Percentiles rank a stretch among this genome's conserved stretches.
Evolutionary conservation across 202 grass and related monocot species (phyloP).

Genomic region (Panicum virgatum): DNA sequence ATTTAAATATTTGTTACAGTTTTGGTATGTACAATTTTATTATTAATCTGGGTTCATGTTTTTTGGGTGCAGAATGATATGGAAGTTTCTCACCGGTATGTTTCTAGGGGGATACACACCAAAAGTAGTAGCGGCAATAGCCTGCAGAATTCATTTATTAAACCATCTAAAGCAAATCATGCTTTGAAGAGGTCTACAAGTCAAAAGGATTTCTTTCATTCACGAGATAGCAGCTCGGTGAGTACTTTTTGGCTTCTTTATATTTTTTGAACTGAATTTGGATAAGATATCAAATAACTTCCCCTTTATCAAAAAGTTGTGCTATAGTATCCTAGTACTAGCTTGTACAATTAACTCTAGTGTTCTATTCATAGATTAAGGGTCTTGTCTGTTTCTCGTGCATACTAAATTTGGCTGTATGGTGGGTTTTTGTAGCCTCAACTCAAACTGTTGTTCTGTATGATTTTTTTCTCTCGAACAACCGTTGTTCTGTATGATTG

Average conservation of each 20-base stretch:
- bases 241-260: conserved; percentile 25
- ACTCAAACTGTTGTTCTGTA: not conserved
- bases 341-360: not conserved
- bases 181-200: conserved; percentile 63
- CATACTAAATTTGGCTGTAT: not conserved
- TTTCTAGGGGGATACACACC: conserved; percentile 33
- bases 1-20: not conserved
- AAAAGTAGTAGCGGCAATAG: conserved; percentile 40
- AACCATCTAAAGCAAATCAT: conserved; percentile 53
- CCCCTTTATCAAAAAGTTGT: not conserved
- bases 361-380: conserved; percentile 7
- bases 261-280: conserved; percentile 7
- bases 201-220: conserved; percentile 71
- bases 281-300: not conserved
- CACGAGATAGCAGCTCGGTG: conserved; percentile 79
- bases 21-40: not conserved
- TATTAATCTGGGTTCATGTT: conserved; percentile 32
- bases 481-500: no score
- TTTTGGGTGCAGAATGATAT: conserved; percentile 56
- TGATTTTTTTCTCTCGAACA: no score
- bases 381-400: not conserved
- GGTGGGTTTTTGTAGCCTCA: not conserved
- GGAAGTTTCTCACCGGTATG: conserved; percentile 51
- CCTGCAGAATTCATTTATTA: conserved; percentile 48
- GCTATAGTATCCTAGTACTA: not conserved